Conservation (phyloP, 2,329 filamentous ascomycete genomes). For the Fusarium nygamai region DNA sequence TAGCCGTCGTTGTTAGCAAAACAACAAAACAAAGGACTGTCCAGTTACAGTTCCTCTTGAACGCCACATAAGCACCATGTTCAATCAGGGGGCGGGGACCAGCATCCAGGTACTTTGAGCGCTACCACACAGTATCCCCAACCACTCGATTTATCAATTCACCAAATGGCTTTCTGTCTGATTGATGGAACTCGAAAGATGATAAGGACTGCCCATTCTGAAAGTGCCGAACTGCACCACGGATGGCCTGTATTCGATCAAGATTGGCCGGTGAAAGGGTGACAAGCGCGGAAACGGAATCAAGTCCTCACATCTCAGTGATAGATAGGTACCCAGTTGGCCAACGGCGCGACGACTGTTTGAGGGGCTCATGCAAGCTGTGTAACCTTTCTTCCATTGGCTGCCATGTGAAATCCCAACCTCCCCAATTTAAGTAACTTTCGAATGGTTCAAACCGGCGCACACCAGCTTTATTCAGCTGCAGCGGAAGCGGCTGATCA, state of each 20-base stretch:
- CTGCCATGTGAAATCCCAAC: constrained; percentile 38
- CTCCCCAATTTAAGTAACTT: constrained; percentile 31
- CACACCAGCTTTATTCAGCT: constrained; percentile 33
- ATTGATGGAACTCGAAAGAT: constrained; percentile 2
- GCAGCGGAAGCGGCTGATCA: constrained; percentile 36
- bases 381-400: constrained; percentile 25
- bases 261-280: constrained; percentile 1
- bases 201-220: not conserved
- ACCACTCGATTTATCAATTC: constrained; percentile 12
- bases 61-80: constrained; percentile 37
- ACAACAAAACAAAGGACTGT: constrained; percentile 28
- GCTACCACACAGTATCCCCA: constrained; percentile 23
- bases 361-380: constrained; percentile 23
- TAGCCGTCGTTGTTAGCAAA: constrained; percentile 27
- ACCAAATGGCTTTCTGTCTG: not conserved
- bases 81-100: constrained; percentile 33
- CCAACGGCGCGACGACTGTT: not conserved
- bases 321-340: not conserved
- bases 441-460: constrained; percentile 16
- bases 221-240: constrained; percentile 3
- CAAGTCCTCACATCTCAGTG: not conserved
- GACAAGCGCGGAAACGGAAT: not conserved
- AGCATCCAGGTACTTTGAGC: constrained; percentile 12
- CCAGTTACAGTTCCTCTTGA: constrained; percentile 25
- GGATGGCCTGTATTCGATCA: constrained; percentile 16